These are phyloP conservation scores for Omphalotus guepiniiformis DNA, from an alignment of 768 basidiomycete species.

Conservation along the genomic window DNA sequence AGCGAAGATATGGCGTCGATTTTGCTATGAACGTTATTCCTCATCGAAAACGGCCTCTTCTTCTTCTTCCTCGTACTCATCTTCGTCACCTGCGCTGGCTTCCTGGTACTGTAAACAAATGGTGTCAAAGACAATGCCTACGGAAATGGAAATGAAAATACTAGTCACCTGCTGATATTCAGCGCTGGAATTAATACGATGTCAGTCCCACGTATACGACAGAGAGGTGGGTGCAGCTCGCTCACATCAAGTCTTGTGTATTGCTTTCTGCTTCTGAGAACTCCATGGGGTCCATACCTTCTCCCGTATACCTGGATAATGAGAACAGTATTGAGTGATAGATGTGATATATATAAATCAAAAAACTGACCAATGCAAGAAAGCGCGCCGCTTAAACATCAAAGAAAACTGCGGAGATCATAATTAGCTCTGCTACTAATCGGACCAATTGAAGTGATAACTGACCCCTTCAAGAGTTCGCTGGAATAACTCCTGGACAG, in stretches of 20 bases:
- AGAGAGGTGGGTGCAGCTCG: slow-evolving; percentile 10
- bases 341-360: neutral
- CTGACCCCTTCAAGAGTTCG: slow-evolving; percentile 60
- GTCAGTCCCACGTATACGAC: neutral
- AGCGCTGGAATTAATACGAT: slow-evolving; percentile 39
- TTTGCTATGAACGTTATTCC: slow-evolving; percentile 12
- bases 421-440: neutral
- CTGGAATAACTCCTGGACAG: slow-evolving; percentile 83
- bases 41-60: slow-evolving; percentile 12
- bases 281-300: slow-evolving; percentile 88
- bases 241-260: slow-evolving; percentile 74
- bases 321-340: neutral
- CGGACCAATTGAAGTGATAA: neutral
- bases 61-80: slow-evolving; percentile 23
- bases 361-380: slow-evolving; percentile 66
- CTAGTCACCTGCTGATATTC: slow-evolving; percentile 81
- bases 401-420: slow-evolving; percentile 50
- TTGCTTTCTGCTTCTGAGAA: slow-evolving; percentile 89
- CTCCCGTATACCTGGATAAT: slow-evolving; percentile 63
- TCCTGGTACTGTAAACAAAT: slow-evolving; percentile 51
- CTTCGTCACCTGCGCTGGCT: slow-evolving; percentile 41
- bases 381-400: slow-evolving; percentile 85
- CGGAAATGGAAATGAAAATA: neutral
- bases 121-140: neutral
- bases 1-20: too few relatives aligned